Percentiles rank a stretch among this genome's conserved stretches.
These are phyloP conservation scores for Globisporangium yorkense DNA, from an alignment of 352 stramenopile genomes.

Conservation along the genomic window DNA sequence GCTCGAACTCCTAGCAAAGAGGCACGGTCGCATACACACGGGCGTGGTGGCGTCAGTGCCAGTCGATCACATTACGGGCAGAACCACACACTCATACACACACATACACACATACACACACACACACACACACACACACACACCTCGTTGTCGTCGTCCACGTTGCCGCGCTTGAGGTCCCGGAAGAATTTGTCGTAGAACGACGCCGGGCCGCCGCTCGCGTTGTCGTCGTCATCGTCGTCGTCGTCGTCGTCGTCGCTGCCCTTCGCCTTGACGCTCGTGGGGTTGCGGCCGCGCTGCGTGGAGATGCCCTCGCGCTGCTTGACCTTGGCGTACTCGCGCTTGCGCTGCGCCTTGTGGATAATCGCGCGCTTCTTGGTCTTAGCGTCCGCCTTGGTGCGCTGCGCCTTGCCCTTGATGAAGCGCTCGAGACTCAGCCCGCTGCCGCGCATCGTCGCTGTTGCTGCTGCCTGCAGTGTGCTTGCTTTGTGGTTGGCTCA, in stretches of 20 bases:
- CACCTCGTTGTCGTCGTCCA: slow-evolving; percentile 19
- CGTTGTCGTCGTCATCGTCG: slow-evolving; percentile 5
- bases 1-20: not conserved
- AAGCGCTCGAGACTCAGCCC: slow-evolving; percentile 84
- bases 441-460: slow-evolving; percentile 50
- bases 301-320: slow-evolving; percentile 29
- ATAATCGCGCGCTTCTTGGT: slow-evolving; percentile 82
- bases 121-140: not conserved
- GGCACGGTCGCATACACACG: not conserved
- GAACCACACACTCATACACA: not conserved
- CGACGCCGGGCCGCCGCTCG: slow-evolving; percentile 22
- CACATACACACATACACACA: not conserved
- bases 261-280: not conserved
- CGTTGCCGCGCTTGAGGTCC: slow-evolving; percentile 38
- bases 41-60: not conserved
- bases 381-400: slow-evolving; percentile 73
- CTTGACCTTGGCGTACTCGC: slow-evolving; percentile 83
- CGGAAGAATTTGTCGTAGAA: slow-evolving; percentile 84
- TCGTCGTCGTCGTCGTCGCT: slow-evolving; percentile 9
- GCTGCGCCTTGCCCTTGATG: slow-evolving; percentile 79
- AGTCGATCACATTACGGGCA: too few relatives aligned
- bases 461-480: not conserved
- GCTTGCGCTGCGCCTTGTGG: slow-evolving; percentile 70
- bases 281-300: slow-evolving; percentile 13
- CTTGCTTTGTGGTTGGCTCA: slow-evolving; percentile 1